Evolutionary conservation across 2,329 filamentous ascomycete genomes (phyloP), one percentile per base, ranked within the genome.

Genomic region (Karstenula rhodostoma): DNA sequence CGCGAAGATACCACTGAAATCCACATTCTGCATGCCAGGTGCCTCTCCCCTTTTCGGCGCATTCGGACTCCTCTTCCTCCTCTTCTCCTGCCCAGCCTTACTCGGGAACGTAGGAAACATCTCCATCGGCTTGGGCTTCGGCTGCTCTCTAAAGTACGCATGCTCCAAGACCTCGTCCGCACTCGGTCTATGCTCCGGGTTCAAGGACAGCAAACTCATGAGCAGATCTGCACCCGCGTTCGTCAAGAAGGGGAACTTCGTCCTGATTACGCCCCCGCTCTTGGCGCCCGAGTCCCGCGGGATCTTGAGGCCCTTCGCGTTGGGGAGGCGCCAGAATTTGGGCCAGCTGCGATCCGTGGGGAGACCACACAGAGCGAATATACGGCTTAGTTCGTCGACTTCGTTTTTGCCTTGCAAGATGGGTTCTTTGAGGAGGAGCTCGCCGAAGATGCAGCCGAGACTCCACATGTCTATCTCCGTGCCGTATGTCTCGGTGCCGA

Each of bases 91-190:
- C 1, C 93, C 93, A 0, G 95, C 95, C 78, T 96, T 97, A 70
- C 91, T 95, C 0, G 95, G 95, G 76, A 98, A 99, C 0, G 95
- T 98, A 2, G 95, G 95, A 74, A 99, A 98, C 89, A 99, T 90
- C 70, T 90, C 90, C 74, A 92, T 90, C 8, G 90, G 89, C 80
- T 98, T 98, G 1, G 94, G 92, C 62, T 91, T 91, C 0, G 95
- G 95, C 68, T 96, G 90, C 79, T 98, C 94, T 19, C 78, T 83
- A 78, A 99, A 99, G 77, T 96, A 99, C 37, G 88, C 83, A 77
- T 97, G 92, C 50, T 84, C 81, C 37, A 98, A 84, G 75, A 96
- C 89, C 61, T 93, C 86, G 52, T 82, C 82, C 1, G 94, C 93
- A 1, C 86, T 84, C 0, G 92, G 93, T 19, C 95, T 84, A 5